A percentile compares a stretch with the other conserved stretches of the same genome.
These are phyloP conservation scores for Bombardia bombarda DNA, from an alignment of 495 filamentous ascomycete species.

Conservation along the genomic window DNA sequence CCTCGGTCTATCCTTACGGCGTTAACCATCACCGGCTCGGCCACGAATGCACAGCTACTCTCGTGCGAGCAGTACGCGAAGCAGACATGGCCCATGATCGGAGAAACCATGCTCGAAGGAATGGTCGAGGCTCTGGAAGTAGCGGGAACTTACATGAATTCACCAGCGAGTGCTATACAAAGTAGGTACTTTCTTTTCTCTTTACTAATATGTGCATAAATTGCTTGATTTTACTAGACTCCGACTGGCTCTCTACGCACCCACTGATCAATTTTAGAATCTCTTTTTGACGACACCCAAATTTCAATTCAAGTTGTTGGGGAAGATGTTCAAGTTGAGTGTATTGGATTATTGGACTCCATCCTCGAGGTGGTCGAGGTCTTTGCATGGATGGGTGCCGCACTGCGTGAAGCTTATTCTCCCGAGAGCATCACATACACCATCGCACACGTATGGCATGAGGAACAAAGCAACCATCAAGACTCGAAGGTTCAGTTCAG, in stretches of 20 bases:
- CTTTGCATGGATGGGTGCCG: conserved; percentile 1
- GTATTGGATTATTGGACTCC: conserved; percentile 4
- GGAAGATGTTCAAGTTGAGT: background rate
- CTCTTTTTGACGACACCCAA: conserved; percentile 2
- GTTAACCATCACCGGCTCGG: background rate
- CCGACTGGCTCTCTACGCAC: too few relatives aligned
- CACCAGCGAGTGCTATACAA: too few relatives aligned
- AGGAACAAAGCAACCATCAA: background rate
- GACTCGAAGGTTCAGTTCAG: background rate
- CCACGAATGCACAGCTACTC: background rate
- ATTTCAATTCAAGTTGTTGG: background rate
- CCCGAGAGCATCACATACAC: background rate
- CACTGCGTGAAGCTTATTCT: background rate
- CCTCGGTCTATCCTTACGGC: background rate
- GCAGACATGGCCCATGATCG: conserved; percentile 3
- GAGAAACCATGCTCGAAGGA: background rate
- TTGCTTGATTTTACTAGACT: too few relatives aligned
- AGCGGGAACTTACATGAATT: too few relatives aligned
- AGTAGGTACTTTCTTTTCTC: too few relatives aligned
- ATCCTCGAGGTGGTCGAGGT: conserved; percentile 3
- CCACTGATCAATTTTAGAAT: too few relatives aligned
- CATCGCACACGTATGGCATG: background rate
- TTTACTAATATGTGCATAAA: too few relatives aligned
- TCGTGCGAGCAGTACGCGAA: background rate
- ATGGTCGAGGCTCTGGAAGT: background rate